These are phyloP conservation scores for Sambucus nigra DNA, from an alignment of 129 eudicot species.

Conservation along the genomic window DNA sequence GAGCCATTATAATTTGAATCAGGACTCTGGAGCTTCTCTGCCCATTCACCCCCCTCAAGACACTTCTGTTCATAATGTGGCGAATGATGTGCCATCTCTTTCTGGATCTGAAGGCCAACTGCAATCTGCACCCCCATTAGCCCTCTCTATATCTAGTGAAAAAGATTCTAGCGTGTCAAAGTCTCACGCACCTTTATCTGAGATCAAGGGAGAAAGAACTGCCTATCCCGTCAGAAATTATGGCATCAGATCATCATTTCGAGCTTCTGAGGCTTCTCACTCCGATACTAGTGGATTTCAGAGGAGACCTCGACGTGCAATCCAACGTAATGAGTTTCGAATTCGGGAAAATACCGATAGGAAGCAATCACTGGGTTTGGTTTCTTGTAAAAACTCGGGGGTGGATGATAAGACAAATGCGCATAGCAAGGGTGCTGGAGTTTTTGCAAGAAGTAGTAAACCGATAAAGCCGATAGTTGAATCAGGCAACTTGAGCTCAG, in stretches of 20 bases:
- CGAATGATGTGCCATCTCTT: constrained; percentile 14
- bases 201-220: constrained; percentile 43
- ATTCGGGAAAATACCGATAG: constrained; percentile 49
- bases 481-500: constrained; percentile 25
- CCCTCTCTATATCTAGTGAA: constrained; percentile 24
- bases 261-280: constrained; percentile 28
- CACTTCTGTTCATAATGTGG: constrained; percentile 16
- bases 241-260: constrained; percentile 34
- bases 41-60: constrained; percentile 38
- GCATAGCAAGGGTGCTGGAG: constrained; percentile 25
- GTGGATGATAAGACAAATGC: constrained; percentile 35
- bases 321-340: constrained; percentile 78
- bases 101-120: constrained; percentile 25
- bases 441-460: constrained; percentile 38
- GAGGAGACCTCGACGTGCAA: constrained; percentile 53
- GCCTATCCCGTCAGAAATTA: constrained; percentile 37
- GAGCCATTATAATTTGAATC: constrained; percentile 35
- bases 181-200: constrained; percentile 34
- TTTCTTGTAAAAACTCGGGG: constrained; percentile 22
- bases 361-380: constrained; percentile 22
- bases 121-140: constrained; percentile 18
- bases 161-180: constrained; percentile 28
- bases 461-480: constrained; percentile 34
- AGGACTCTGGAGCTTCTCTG: constrained; percentile 25
- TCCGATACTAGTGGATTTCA: constrained; percentile 42